Base-by-base conservation (phyloP, 2,329 filamentous ascomycete genomes). In the Decorospora gaudefroyi region DNA sequence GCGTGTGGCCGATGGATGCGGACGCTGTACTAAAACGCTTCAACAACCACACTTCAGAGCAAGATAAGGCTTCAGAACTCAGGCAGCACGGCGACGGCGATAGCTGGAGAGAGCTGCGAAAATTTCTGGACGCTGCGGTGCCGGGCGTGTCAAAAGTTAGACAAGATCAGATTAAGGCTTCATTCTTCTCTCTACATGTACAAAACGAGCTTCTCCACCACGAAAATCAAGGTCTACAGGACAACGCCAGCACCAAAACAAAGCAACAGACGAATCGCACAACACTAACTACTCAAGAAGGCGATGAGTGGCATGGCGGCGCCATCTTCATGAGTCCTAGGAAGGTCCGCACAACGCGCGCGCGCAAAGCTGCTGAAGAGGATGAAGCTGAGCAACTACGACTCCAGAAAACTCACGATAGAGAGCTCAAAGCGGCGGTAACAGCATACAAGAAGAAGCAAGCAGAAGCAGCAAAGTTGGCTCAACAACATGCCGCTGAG, bases 391-490 rank as follows among this genome's bases (percentile, higher is more conserved):
- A 2, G 16, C 23, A 21, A 19, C 33, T 36, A 2, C 23, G 15
- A 19, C 33, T 36, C 2, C 11, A 27, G 6, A 28, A 28, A 21
- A 13, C 15, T 17, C 11, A 26, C 11, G 7, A 9, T 17, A 36
- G 12, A 27, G 16, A 36, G 7, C 4, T 12, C 7, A 36, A 28
- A 8, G 55, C 84, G 47, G 19, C 28, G 22, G 26, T 13, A 28
- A 28, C 3, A 13, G 6, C 15, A 13, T 13, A 28, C 3, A 28
- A 29, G 9, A 16, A 29, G 7, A 8, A 29, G 4, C 4, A 29
- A 29, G 27, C 27, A 4, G 6, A 29, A 16, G 27, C 12, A 7
- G 10, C 6, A 29, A 29, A 29, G 12, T 12, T 29, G 10, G 27
- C 27, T 15, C 10, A 16, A 16, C 10, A 29, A 29, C 6, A 29